phyloP scores from a whole-genome alignment of 306 rosid genomes.

The Heteromeles arbutifolia region DNA sequence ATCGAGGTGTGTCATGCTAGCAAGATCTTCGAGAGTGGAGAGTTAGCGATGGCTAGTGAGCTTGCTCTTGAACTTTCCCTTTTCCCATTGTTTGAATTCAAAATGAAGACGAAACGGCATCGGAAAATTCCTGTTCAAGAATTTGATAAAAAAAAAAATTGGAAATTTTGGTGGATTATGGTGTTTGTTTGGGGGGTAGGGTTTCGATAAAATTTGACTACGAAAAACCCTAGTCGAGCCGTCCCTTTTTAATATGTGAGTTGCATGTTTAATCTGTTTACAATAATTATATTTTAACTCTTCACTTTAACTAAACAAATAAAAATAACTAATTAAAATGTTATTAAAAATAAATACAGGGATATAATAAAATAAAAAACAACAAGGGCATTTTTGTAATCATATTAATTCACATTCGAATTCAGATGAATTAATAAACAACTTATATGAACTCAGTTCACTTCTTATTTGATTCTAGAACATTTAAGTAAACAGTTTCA shows the following conservation, averaged over 20 bases:
- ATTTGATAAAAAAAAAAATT: background rate
- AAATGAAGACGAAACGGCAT: background rate
- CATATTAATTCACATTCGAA: too few relatives aligned
- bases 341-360: too few relatives aligned
- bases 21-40: constrained; percentile 65
- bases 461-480: too few relatives aligned
- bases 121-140: background rate
- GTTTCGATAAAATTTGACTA: background rate
- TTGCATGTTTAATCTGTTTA: background rate
- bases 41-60: constrained; percentile 88
- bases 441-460: too few relatives aligned
- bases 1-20: too few relatives aligned
- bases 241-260: background rate
- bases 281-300: too few relatives aligned
- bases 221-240: background rate
- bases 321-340: too few relatives aligned
- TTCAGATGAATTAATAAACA: too few relatives aligned
- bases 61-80: constrained; percentile 80
- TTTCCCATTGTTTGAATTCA: constrained; percentile 48
- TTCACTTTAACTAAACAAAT: too few relatives aligned
- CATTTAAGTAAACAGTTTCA: too few relatives aligned
- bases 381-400: too few relatives aligned
- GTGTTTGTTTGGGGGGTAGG: background rate
- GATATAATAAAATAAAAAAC: too few relatives aligned
- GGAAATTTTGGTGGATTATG: background rate